Conservation (phyloP, 495 filamentous ascomycete species). For the Penicillium ochrochloron region DNA sequence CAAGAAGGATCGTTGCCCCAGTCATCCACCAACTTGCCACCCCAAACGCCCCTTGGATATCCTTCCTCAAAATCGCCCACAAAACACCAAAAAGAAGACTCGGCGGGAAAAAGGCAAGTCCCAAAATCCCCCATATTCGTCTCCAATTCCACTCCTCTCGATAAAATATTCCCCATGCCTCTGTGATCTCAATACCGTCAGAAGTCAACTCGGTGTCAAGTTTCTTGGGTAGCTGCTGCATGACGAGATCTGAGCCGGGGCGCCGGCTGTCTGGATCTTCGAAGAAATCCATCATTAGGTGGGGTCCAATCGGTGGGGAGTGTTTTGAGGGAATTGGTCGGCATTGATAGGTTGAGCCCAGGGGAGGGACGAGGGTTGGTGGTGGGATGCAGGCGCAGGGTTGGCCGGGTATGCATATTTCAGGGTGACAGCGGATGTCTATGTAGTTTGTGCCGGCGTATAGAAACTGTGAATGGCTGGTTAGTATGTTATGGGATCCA, state of each 20-base stretch:
- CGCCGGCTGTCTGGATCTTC: background rate
- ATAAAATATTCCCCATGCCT: background rate
- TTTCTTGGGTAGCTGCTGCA: background rate
- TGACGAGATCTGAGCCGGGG: background rate
- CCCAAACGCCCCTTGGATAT: background rate
- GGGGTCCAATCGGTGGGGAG: background rate
- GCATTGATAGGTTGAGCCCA: background rate
- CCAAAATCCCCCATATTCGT: background rate
- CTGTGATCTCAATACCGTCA: background rate
- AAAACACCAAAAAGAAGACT: background rate
- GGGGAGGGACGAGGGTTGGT: background rate
- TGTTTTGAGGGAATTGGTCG: background rate
- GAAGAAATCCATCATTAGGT: slow-evolving; percentile 4
- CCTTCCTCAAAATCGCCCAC: background rate
- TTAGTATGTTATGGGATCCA: background rate
- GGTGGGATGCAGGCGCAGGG: background rate
- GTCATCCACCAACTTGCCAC: background rate
- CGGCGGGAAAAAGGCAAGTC: background rate
- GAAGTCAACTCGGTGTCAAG: background rate
- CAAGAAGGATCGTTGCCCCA: background rate
- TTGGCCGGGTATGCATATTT: background rate
- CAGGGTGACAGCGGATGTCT: background rate
- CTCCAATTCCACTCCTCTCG: background rate
- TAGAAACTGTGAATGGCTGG: background rate
- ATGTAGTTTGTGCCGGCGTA: background rate